Base-by-base conservation (phyloP, 495 filamentous ascomycete species). In the Stereocaulon alpinum region DNA sequence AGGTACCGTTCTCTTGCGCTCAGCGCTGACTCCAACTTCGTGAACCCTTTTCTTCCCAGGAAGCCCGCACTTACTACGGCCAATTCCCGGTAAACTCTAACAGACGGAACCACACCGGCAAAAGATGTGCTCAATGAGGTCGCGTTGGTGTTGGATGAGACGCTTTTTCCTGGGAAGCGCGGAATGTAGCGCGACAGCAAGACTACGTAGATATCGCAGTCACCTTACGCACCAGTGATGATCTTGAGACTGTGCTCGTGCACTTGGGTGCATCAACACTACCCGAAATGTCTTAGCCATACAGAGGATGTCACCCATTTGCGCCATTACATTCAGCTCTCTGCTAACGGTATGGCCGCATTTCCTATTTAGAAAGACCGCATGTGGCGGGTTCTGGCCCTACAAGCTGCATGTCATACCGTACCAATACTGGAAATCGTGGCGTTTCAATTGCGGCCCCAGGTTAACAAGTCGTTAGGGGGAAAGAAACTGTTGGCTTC, bases 371-470 rank as follows among this genome's bases (percentile, higher is more conserved):
- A 6, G 29, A 41, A 55, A 27, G 27, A 40, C 27, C 37, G 18
- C 12, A 14, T 29, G 50, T 55, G 27, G 24, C 30, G 50, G 22
- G 29, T 29, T 37, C 30, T 54, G 40, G 41, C 41, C 50, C 40
- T 14, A 37, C 6, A 37, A 43, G 50, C 58, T 60, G 49, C 58
- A 60, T 53, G 49, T 60, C 58, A 60, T 54, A 60, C 24, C 22
- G 58, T 49, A 51, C 42, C 27, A 47, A 44, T 12, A n/a, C 29
- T 40, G 24, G 37, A 15, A 24, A 37, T 30, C 49, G 41, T 10
- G 40, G 40, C 40, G 3, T 10, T 44, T 24, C 29, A 49, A 20
- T 55, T 60, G 58, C 58, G 58, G 58, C 58, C 49, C 58, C 58
- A 60, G 57, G 34, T 18, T 55, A 43, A 41, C 11, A 37, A n/a